Evolutionary conservation across 495 filamentous ascomycete genomes (phyloP), one percentile per base, ranked within the genome.

Genomic region (Massariosphaeria phaeospora): DNA sequence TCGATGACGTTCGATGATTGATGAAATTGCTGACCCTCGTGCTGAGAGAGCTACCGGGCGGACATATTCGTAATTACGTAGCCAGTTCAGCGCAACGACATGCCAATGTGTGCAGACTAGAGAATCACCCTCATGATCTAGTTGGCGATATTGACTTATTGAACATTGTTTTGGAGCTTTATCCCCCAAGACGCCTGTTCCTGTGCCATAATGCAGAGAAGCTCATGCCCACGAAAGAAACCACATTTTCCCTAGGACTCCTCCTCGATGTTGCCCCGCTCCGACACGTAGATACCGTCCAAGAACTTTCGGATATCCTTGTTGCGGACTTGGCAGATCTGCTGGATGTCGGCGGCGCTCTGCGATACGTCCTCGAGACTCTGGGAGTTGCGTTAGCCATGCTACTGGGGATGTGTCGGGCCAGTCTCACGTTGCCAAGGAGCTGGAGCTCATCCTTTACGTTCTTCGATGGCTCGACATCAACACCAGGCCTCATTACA

Each of bases 251-350:
- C 54, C 40, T 13, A 46, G 18, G 21, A 26, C 57, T 83, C 86
- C 69, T 87, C 86, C 62, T 78, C 77, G 65, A 98, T 86, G 83
- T 98, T 94, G 73, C 84, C 83, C 79, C 84, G 83, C 88, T 98
- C 91, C 65, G 90, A 95, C 67, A 97, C 93, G 79, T 97, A 98
- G 73, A 98, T 78, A 83, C 93, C 93, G 77, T 98, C 93, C 82
- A 98, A 82, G 85, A 98, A 98, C 93, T 96, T 57, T 52, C 94
- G 90, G 80, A 98, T 97, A 95, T 98, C 93, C 89, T 98, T 98
- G 85, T 98, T 97, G 70, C 87, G 82, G 74, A 96, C 93, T 76
- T 85, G 80, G 86, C 93, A 98, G 76, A 91, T 89, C 76, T 98
- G 93, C 82, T 98, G 93, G 74, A 98, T 96, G 72, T 97, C 93